Conservation (phyloP, 2,329 filamentous ascomycete species). For the Neurospora crassa region DNA sequence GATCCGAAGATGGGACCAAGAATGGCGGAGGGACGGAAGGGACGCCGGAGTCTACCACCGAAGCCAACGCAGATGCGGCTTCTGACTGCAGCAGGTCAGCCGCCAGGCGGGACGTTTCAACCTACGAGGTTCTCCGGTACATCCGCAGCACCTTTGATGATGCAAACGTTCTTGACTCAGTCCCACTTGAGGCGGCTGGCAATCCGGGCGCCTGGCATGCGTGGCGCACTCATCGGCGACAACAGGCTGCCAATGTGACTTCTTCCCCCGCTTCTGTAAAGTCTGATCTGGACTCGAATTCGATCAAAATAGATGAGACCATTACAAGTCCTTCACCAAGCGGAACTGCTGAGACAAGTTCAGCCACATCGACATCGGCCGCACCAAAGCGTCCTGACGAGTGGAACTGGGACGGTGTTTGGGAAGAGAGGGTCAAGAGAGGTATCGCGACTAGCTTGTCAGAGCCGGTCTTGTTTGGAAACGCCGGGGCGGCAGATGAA, state of each 20-base stretch:
- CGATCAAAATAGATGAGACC: neutral
- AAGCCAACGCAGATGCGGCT: conserved; percentile 30
- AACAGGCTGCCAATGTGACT: conserved; percentile 29
- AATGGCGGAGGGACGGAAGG: conserved; percentile 7
- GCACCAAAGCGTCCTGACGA: conserved; percentile 55
- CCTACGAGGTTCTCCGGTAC: conserved; percentile 66
- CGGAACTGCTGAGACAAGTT: neutral
- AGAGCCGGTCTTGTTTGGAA: conserved; percentile 70
- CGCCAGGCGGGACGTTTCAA: conserved; percentile 31
- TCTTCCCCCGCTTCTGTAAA: neutral
- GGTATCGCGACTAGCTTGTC: conserved; percentile 68
- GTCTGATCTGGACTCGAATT: neutral
- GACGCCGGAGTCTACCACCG: conserved; percentile 19
- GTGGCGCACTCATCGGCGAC: conserved; percentile 63
- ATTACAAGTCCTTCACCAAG: neutral
- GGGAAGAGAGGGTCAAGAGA: conserved; percentile 80
- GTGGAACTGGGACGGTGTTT: conserved; percentile 98
- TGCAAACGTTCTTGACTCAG: conserved; percentile 62
- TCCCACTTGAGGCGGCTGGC: conserved; percentile 73
- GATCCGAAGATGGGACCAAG: conserved; percentile 11
- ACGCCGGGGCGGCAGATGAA: conserved; percentile 53
- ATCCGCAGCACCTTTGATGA: conserved; percentile 75
- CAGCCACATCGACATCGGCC: neutral
- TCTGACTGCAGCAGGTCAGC: neutral
- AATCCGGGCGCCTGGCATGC: conserved; percentile 92